Conservation (phyloP, 345 rosid species). For the Moricandia moricandioides region DNA sequence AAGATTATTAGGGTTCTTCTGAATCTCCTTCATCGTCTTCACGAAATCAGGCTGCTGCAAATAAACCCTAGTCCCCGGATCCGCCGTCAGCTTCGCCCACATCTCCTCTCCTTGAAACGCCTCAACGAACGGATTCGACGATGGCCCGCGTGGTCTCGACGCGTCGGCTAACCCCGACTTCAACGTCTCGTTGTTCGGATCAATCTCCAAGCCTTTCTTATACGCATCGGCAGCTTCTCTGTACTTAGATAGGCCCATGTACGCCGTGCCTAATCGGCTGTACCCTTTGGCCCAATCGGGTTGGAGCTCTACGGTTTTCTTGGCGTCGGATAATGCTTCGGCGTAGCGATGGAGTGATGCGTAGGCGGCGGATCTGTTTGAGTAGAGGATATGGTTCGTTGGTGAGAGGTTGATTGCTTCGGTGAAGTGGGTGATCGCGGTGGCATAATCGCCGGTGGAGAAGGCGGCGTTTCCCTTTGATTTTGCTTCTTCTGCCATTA, state of each 20-base stretch:
- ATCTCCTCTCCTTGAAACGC: constrained; percentile 80
- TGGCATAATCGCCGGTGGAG: constrained; percentile 69
- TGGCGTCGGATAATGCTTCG: constrained; percentile 73
- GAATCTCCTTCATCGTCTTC: constrained; percentile 85
- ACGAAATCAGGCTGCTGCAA: constrained; percentile 83
- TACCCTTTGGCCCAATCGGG: constrained; percentile 96
- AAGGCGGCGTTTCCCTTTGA: constrained; percentile 92
- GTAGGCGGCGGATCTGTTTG: constrained; percentile 88
- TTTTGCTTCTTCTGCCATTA: constrained; percentile 79
- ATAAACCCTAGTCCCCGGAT: constrained; percentile 64
- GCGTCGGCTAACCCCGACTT: constrained; percentile 80
- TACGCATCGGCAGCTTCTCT: constrained; percentile 64
- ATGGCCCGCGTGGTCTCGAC: constrained; percentile 41
- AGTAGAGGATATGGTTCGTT: constrained; percentile 77
- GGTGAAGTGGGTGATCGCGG: constrained; percentile 74
- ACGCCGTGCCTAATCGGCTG: constrained; percentile 89
- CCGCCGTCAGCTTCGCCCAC: constrained; percentile 95
- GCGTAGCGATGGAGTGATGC: constrained; percentile 74
- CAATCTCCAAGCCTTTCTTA: constrained; percentile 75
- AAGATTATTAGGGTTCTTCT: constrained; percentile 70
- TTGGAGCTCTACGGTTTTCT: constrained; percentile 89
- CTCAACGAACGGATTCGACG: constrained; percentile 60
- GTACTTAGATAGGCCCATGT: constrained; percentile 53
- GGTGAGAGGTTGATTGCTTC: constrained; percentile 79
- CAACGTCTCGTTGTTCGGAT: constrained; percentile 70